These are phyloP conservation scores for Quercus aquifolioides DNA, from an alignment of 306 rosid species.

Conservation along the genomic window DNA sequence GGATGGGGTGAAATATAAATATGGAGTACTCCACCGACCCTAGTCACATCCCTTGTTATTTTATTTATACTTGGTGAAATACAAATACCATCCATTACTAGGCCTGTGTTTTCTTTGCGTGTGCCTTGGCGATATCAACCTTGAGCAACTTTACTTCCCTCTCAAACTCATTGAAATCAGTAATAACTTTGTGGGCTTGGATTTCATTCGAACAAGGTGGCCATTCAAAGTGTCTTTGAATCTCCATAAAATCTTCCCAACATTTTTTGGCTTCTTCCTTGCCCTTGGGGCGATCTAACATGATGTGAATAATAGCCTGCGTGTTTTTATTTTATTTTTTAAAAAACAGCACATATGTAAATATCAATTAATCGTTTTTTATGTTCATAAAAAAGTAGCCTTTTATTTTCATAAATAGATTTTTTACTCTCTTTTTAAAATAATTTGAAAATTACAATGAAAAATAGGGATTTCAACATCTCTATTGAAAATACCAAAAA, in stretches of 20 bases:
- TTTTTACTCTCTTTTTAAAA: too few relatives aligned
- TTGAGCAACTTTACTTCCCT: conserved; percentile 16
- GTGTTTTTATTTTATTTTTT: background rate
- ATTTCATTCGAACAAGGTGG: background rate
- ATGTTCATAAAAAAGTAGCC: too few relatives aligned
- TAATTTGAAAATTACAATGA: too few relatives aligned
- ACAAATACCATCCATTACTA: too few relatives aligned
- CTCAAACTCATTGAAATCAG: conserved; percentile 23
- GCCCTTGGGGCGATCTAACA: background rate
- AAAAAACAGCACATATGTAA: background rate
- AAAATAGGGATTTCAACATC: too few relatives aligned
- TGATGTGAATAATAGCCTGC: conserved; percentile 28
- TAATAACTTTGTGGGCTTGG: background rate
- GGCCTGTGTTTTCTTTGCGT: background rate
- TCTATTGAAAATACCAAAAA: too few relatives aligned
- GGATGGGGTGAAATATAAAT: too few relatives aligned
- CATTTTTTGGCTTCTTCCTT: background rate
- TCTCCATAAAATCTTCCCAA: conserved; percentile 18
- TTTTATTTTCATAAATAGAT: too few relatives aligned
- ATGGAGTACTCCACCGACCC: too few relatives aligned
- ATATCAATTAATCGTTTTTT: background rate
- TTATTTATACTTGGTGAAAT: too few relatives aligned
- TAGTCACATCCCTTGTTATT: too few relatives aligned
- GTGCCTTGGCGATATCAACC: conserved; percentile 6
- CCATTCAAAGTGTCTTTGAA: background rate